Conservation (phyloP, 2,329 filamentous ascomycete genomes). For the Phoma sp. region DNA sequence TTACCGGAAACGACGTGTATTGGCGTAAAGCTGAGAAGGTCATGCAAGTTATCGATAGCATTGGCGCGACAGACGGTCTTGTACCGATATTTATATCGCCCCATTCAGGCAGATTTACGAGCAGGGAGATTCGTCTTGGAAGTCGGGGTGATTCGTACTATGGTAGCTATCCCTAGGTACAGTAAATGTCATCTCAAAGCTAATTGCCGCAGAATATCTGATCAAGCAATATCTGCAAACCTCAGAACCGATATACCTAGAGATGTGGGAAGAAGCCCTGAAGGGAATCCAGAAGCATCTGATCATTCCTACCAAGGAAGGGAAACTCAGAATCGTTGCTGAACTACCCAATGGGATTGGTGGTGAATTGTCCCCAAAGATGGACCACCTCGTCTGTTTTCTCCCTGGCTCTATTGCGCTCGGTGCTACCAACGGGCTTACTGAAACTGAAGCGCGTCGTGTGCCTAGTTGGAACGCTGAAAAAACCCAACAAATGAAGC, state of each 20-base stretch:
- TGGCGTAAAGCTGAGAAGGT: slow-evolving; percentile 91
- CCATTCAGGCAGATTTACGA: slow-evolving; percentile 76
- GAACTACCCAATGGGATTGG: slow-evolving; percentile 79
- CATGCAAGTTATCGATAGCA: slow-evolving; percentile 85
- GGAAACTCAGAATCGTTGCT: slow-evolving; percentile 81
- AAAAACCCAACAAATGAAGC: slow-evolving; percentile 82
- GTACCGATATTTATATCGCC: slow-evolving; percentile 89
- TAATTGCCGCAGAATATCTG: slow-evolving; percentile 68
- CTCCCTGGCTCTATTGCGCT: slow-evolving; percentile 94
- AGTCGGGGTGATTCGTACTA: slow-evolving; percentile 97
- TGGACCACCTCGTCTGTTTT: slow-evolving; percentile 97
- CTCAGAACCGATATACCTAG: slow-evolving; percentile 81
- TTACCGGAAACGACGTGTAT: slow-evolving; percentile 88
- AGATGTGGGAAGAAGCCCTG: slow-evolving; percentile 89
- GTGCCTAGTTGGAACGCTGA: slow-evolving; percentile 73
- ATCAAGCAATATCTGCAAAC: slow-evolving; percentile 98
- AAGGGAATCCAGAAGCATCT: slow-evolving; percentile 89
- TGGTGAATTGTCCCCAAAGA: slow-evolving; percentile 76
- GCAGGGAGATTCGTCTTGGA: slow-evolving; percentile 86
- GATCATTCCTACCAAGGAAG: slow-evolving; percentile 81
- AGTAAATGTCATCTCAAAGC: neutral
- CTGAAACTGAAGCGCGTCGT: slow-evolving; percentile 76
- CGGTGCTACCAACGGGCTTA: slow-evolving; percentile 78
- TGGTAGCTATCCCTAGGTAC: slow-evolving; percentile 31
- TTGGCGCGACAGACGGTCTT: slow-evolving; percentile 77